Conservation (phyloP, 495 filamentous ascomycete species). For the Neurospora sp. region DNA sequence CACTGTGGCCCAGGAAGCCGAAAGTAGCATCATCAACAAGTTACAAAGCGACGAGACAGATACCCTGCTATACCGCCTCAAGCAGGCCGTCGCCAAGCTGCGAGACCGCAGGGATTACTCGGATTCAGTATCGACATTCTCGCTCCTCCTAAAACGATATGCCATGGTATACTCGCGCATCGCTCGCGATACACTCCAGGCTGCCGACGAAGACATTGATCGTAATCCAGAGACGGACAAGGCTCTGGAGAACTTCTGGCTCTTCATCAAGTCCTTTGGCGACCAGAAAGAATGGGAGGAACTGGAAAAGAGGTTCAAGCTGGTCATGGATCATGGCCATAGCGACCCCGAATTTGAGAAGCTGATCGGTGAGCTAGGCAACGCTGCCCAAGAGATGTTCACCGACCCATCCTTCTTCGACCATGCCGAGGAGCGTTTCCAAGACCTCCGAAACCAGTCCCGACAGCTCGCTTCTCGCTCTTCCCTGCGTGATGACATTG, state of each 20-base stretch:
- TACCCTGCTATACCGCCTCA: slow-evolving; percentile 62
- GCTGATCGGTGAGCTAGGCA: slow-evolving; percentile 59
- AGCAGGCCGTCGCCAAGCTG: slow-evolving; percentile 64
- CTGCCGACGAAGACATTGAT: slow-evolving; percentile 57
- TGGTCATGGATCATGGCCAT: slow-evolving; percentile 62
- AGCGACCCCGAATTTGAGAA: slow-evolving; percentile 77
- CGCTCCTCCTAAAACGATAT: slow-evolving; percentile 67
- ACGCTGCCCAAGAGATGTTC: slow-evolving; percentile 68
- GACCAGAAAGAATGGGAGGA: slow-evolving; percentile 63
- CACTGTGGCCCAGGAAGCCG: slow-evolving; percentile 55
- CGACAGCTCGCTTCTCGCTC: slow-evolving; percentile 53
- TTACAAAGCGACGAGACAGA: slow-evolving; percentile 58
- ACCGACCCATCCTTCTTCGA: slow-evolving; percentile 79
- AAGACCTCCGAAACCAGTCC: slow-evolving; percentile 58
- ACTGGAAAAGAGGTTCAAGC: slow-evolving; percentile 53
- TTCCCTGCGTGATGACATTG: slow-evolving; percentile 59
- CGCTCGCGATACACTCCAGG: slow-evolving; percentile 48
- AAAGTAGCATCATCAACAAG: slow-evolving; percentile 58
- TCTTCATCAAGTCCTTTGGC: slow-evolving; percentile 67
- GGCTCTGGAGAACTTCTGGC: slow-evolving; percentile 70
- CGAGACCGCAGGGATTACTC: slow-evolving; percentile 69
- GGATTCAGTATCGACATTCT: slow-evolving; percentile 72
- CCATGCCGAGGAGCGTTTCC: slow-evolving; percentile 56
- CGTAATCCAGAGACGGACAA: slow-evolving; percentile 64
- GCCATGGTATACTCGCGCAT: slow-evolving; percentile 65